Conservation (phyloP, 495 filamentous ascomycete genomes). For the Penicillium roqueforti region DNA sequence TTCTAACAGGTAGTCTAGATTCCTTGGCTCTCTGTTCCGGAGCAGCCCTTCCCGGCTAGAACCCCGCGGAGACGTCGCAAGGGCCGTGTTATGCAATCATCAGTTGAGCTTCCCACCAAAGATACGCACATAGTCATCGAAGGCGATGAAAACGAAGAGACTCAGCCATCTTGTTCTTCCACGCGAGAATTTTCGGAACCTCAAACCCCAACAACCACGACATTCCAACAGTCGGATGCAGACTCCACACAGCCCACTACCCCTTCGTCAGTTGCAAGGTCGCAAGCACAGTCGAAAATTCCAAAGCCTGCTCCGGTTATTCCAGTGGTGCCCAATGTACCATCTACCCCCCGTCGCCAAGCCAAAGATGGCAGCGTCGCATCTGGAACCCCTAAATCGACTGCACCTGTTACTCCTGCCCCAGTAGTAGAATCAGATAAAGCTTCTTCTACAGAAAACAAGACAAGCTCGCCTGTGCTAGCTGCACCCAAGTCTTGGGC, state of each 20-base stretch:
- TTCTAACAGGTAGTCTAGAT: constrained; percentile 44
- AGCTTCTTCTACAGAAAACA: constrained; percentile 26
- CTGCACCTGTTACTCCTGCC: constrained; percentile 18
- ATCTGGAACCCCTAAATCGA: constrained; percentile 37
- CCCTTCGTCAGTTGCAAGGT: constrained; percentile 51
- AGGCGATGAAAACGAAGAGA: constrained; percentile 18
- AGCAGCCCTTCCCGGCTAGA: constrained; percentile 59
- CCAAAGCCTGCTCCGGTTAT: constrained; percentile 59
- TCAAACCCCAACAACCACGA: constrained; percentile 65
- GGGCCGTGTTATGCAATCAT: constrained; percentile 32
- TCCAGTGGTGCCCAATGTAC: constrained; percentile 59
- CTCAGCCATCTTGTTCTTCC: constrained; percentile 22
- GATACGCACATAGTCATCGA: constrained; percentile 27
- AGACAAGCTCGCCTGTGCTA: constrained; percentile 40
- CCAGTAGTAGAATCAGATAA: constrained; percentile 18
- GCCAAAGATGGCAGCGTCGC: constrained; percentile 40
- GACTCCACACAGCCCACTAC: constrained; percentile 68
- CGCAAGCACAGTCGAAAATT: constrained; percentile 40
- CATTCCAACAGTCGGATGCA: constrained; percentile 60
- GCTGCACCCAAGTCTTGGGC: constrained; percentile 70
- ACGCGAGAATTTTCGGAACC: constrained; percentile 47
- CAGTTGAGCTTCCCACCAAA: constrained; percentile 50
- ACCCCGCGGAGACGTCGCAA: constrained; percentile 40
- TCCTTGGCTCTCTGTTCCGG: constrained; percentile 77
- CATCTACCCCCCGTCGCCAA: constrained; percentile 38